phyloP scores from a whole-genome alignment of 2,329 filamentous ascomycete species.

The Epichloe amarillans region DNA sequence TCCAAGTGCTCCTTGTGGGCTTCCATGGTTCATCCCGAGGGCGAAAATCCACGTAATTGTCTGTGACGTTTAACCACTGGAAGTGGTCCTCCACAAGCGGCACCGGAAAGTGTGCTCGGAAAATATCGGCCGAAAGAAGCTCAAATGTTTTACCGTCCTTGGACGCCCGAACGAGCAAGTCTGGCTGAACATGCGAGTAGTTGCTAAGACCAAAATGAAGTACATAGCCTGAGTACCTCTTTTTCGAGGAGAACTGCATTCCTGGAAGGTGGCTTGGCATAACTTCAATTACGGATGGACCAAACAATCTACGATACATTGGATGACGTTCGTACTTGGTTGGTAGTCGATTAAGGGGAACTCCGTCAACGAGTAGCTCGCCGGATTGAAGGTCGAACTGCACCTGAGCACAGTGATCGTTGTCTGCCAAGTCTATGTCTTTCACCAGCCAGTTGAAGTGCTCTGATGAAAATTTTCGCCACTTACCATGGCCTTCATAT shows the following conservation, averaged over 20 bases:
- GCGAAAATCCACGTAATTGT: conserved; percentile 20
- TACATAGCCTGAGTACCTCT: conserved; percentile 15
- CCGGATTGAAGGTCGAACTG: conserved; percentile 38
- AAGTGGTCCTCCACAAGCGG: conserved; percentile 25
- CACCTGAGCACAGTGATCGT: conserved; percentile 12
- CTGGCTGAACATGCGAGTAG: background rate
- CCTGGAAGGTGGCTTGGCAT: conserved; percentile 9
- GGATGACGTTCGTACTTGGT: conserved; percentile 25
- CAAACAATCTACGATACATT: conserved; percentile 9
- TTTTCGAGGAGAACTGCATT: conserved; percentile 28
- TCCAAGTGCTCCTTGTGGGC: background rate
- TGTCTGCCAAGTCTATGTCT: background rate
- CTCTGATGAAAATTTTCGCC: background rate
- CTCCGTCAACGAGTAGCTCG: conserved; percentile 37
- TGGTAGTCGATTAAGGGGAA: conserved; percentile 31
- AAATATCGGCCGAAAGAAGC: conserved; percentile 20
- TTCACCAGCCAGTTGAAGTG: conserved; percentile 1
- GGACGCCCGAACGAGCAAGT: conserved; percentile 20
- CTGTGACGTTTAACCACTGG: conserved; percentile 32
- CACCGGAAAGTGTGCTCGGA: conserved; percentile 19
- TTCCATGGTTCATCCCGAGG: conserved; percentile 14
- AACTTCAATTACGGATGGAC: conserved; percentile 6
- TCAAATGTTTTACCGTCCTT: conserved; percentile 9
- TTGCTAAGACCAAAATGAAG: conserved; percentile 21
- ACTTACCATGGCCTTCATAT: background rate